Evolutionary conservation across 2,329 filamentous ascomycete genomes (phyloP).

Genomic region (Sclerotiophoma versabilis): DNA sequence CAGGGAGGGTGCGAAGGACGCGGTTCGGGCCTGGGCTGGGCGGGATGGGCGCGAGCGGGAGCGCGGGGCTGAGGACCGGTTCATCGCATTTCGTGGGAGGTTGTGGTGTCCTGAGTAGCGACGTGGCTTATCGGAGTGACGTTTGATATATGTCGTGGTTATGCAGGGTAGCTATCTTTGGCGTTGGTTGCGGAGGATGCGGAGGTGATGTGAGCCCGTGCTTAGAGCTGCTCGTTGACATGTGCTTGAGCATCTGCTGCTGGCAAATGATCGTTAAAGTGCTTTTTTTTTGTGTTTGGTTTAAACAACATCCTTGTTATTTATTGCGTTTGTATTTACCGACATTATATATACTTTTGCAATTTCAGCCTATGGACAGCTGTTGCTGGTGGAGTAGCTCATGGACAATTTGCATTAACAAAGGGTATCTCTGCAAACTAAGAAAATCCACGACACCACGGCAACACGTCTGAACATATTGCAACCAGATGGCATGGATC

Average conservation of each 20-base stretch:
- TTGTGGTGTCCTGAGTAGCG: background rate
- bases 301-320: too few relatives aligned
- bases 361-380: too few relatives aligned
- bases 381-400: too few relatives aligned
- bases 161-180: background rate
- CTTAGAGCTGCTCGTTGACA: background rate
- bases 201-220: background rate
- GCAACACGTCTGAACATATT: too few relatives aligned
- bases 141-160: background rate
- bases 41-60: conserved; percentile 15
- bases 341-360: too few relatives aligned
- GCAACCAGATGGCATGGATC: too few relatives aligned
- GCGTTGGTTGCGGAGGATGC: background rate
- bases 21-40: conserved; percentile 35
- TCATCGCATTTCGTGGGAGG: conserved; percentile 14
- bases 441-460: too few relatives aligned
- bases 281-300: too few relatives aligned
- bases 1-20: conserved; percentile 61
- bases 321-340: too few relatives aligned
- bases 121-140: background rate
- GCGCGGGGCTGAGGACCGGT: conserved; percentile 30
- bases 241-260: background rate
- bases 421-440: too few relatives aligned
- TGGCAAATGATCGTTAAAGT: too few relatives aligned
- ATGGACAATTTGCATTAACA: too few relatives aligned